phyloP scores from a whole-genome alignment of 176 grass and related monocot species.

The Oryza officinalis region DNA sequence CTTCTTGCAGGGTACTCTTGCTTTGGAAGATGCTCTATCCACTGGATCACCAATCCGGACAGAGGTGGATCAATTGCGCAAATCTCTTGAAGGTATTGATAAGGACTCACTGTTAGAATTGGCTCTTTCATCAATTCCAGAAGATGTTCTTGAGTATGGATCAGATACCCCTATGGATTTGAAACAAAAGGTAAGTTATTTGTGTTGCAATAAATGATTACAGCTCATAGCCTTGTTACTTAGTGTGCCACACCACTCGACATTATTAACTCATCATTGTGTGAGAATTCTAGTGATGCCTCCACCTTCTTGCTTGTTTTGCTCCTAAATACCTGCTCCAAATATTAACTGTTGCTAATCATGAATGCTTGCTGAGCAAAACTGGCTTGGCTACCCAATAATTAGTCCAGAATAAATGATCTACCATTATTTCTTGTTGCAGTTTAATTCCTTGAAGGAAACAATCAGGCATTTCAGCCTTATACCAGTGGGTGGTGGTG shows the following conservation, averaged over 20 bases:
- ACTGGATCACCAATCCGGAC: slow-evolving; percentile 71
- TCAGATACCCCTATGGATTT: slow-evolving; percentile 70
- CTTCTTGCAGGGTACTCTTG: slow-evolving; percentile 64
- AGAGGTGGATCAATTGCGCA: slow-evolving; percentile 70
- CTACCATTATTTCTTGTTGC: slow-evolving; percentile 20
- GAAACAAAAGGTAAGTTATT: slow-evolving; percentile 70
- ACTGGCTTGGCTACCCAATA: slow-evolving; percentile 12
- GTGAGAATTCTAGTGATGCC: background rate
- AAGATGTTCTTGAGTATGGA: slow-evolving; percentile 82
- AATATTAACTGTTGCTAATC: slow-evolving; percentile 11
- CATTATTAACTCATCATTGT: background rate
- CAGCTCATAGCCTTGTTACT: slow-evolving; percentile 12
- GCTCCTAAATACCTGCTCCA: background rate
- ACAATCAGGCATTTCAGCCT: slow-evolving; percentile 90
- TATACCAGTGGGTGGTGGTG: slow-evolving; percentile 82
- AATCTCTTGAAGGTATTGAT: slow-evolving; percentile 87
- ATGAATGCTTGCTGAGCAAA: slow-evolving; percentile 21
- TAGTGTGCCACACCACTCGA: background rate
- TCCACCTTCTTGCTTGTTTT: slow-evolving; percentile 8
- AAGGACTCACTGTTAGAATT: slow-evolving; percentile 92
- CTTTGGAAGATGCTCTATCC: slow-evolving; percentile 85
- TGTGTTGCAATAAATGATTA: slow-evolving; percentile 9
- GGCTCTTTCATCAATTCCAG: slow-evolving; percentile 79
- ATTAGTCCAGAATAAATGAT: background rate
- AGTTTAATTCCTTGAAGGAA: slow-evolving; percentile 89